phyloP scores from a whole-genome alignment of 2,329 filamentous ascomycete genomes.

The Penicillium sp. region DNA sequence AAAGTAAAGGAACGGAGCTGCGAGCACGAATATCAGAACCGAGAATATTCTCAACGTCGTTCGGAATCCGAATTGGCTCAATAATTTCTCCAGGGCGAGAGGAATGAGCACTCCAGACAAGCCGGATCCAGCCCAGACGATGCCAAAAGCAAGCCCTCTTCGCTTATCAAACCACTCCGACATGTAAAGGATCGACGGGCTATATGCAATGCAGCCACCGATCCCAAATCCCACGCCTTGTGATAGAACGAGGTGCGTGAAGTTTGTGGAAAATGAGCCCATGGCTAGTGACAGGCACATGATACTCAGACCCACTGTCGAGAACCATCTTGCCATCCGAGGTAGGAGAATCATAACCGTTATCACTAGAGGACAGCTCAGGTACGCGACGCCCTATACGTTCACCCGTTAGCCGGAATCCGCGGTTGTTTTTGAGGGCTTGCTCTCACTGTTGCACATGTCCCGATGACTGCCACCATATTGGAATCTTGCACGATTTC shows the following conservation, averaged over 20 bases:
- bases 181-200: constrained; percentile 49
- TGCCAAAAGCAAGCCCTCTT: constrained; percentile 48
- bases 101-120: constrained; percentile 50
- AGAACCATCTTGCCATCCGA: constrained; percentile 23
- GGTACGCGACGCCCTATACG: constrained; percentile 28
- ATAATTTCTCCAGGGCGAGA: constrained; percentile 46
- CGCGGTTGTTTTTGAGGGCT: too few relatives aligned
- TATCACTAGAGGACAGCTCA: constrained; percentile 27
- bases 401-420: neutral
- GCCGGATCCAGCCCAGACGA: constrained; percentile 46
- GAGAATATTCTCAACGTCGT: constrained; percentile 50
- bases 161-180: constrained; percentile 56
- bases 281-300: constrained; percentile 30
- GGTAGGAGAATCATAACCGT: constrained; percentile 25
- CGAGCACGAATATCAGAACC: constrained; percentile 30
- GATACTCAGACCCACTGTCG: constrained; percentile 21
- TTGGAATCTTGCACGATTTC: constrained; percentile 28
- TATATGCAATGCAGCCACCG: constrained; percentile 54
- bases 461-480: constrained; percentile 37
- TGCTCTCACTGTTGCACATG: constrained; percentile 30
- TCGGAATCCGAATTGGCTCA: constrained; percentile 46
- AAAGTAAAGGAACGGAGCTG: constrained; percentile 34
- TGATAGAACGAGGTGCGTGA: constrained; percentile 29
- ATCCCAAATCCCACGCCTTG: constrained; percentile 41
- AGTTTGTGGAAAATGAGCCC: constrained; percentile 28